A percentile compares a stretch with the other conserved stretches of the same genome.
Conservation (phyloP, 108 stramenopile species). For the Fistulifera pelliculosa region DNA sequence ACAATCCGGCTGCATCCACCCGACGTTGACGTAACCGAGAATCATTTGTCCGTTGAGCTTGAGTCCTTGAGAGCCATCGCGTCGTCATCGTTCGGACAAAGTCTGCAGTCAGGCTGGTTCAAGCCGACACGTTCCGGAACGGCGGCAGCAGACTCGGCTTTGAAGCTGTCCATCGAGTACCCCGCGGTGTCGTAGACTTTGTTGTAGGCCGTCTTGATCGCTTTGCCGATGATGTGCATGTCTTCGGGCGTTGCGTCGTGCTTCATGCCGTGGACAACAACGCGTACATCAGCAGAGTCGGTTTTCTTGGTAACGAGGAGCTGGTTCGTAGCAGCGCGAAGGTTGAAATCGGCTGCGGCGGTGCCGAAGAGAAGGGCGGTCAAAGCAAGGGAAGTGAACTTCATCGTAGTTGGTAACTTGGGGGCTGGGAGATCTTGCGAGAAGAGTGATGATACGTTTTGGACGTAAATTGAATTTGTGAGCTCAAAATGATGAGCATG, state of each 20-base stretch:
- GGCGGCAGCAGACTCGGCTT: background rate
- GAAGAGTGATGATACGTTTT: no score
- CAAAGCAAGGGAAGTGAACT: no score
- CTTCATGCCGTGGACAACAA: background rate
- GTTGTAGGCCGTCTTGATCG: constrained; percentile 2
- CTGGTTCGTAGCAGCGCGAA: background rate
- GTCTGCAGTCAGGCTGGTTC: background rate
- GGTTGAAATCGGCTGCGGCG: background rate
- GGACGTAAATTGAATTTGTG: no score
- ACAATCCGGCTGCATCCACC: background rate
- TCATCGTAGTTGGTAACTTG: no score
- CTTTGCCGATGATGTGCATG: background rate
- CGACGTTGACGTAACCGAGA: no score
- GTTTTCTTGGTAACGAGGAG: background rate
- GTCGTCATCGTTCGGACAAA: background rate
- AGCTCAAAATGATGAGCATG: no score
- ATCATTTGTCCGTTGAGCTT: no score
- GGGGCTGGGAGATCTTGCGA: no score
- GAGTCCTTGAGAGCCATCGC: background rate
- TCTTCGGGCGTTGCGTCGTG: background rate
- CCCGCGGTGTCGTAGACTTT: background rate
- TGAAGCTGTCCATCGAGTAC: background rate
- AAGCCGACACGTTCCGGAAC: background rate
- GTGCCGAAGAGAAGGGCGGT: no score
- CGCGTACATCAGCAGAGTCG: background rate